Conservation (phyloP, 208 protist species). For the Trypanosoma boissoni region DNA sequence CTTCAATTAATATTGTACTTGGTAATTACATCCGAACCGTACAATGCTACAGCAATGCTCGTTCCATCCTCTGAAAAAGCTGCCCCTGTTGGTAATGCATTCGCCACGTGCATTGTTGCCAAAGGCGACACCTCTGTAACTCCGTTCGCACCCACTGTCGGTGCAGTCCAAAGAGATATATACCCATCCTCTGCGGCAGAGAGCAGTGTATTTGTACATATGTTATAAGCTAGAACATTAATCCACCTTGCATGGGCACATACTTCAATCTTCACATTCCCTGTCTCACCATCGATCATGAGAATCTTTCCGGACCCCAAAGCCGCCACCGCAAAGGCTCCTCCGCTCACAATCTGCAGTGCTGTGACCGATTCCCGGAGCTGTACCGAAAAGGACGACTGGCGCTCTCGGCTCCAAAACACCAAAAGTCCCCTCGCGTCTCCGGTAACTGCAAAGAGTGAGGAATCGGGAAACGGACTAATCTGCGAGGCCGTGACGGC, state of each 20-base stretch:
- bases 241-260: slow-evolving; percentile 72
- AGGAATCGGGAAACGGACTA: slow-evolving; percentile 7
- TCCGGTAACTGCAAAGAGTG: slow-evolving; percentile 27
- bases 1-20: slow-evolving; percentile 13
- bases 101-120: slow-evolving; percentile 11
- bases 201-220: slow-evolving; percentile 20
- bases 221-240: slow-evolving; percentile 36
- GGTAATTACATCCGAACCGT: slow-evolving; percentile 14
- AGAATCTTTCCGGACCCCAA: slow-evolving; percentile 53
- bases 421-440: slow-evolving; percentile 40
- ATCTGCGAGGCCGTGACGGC: slow-evolving; percentile 43
- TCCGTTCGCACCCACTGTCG: neutral
- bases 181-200: slow-evolving; percentile 58
- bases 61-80: slow-evolving; percentile 14
- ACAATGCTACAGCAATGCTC: slow-evolving; percentile 9
- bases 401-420: slow-evolving; percentile 34
- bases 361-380: slow-evolving; percentile 43
- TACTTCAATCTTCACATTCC: slow-evolving; percentile 29
- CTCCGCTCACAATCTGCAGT: slow-evolving; percentile 29
- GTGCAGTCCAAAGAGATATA: slow-evolving; percentile 32
- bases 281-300: slow-evolving; percentile 30
- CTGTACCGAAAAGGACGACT: slow-evolving; percentile 17
- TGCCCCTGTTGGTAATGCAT: slow-evolving; percentile 26
- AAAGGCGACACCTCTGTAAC: neutral
- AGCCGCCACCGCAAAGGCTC: slow-evolving; percentile 34